Percentiles rank a stretch among this genome's conserved stretches.
These are phyloP conservation scores for Colletotrichum sp. DNA, from an alignment of 2,329 filamentous ascomycete genomes.

Conservation along the genomic window DNA sequence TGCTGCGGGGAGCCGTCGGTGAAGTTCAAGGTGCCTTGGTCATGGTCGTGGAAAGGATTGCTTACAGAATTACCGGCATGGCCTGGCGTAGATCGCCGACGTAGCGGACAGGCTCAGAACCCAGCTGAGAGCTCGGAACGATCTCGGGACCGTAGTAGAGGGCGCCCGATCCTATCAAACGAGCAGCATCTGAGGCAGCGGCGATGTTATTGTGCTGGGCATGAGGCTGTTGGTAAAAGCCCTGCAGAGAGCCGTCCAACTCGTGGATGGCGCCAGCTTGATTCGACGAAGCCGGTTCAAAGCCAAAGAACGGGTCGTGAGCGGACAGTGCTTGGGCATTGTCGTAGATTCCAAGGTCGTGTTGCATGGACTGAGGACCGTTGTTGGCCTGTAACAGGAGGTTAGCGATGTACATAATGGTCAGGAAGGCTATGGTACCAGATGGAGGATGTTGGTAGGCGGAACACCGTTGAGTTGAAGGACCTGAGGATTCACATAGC, in stretches of 20 bases:
- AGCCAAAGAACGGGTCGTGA: neutral
- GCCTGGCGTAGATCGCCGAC: neutral
- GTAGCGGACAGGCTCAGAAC: neutral
- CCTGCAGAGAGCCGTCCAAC: neutral
- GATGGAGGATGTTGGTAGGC: neutral
- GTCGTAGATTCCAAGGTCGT: neutral
- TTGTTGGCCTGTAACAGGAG: neutral
- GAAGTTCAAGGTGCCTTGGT: neutral
- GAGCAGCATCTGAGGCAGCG: neutral
- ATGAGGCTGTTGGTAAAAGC: neutral
- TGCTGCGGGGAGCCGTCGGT: neutral
- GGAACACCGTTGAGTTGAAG: neutral
- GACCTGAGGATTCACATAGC: neutral
- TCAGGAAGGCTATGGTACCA: neutral
- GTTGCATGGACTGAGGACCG: neutral
- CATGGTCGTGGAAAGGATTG: neutral
- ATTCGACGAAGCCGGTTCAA: neutral
- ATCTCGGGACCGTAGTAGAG: neutral
- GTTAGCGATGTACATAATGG: neutral
- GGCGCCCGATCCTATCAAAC: neutral
- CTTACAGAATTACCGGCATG: neutral
- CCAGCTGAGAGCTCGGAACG: neutral
- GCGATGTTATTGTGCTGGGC: neutral
- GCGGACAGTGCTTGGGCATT: neutral
- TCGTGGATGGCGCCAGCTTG: neutral